Percentiles rank a stretch among this genome's conserved stretches.
phyloP scores from a whole-genome alignment of 352 stramenopile species.

The Pythium aristosporum region DNA sequence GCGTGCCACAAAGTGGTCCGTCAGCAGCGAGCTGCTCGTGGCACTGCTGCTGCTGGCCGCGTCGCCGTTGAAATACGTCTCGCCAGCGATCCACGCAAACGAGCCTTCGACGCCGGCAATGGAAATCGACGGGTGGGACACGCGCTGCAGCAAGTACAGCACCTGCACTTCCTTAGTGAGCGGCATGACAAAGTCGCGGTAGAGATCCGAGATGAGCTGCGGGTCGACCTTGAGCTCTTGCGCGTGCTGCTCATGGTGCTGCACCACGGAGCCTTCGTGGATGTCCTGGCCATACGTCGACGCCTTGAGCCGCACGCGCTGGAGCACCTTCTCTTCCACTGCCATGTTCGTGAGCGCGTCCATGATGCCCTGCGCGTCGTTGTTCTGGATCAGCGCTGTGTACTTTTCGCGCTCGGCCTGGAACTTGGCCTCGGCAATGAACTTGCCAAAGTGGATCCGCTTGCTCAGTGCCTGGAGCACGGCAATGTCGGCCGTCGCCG shows the following conservation, averaged over 20 bases:
- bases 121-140: slow-evolving; percentile 76
- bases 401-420: slow-evolving; percentile 89
- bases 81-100: slow-evolving; percentile 72
- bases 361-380: slow-evolving; percentile 96
- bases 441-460: slow-evolving; percentile 98
- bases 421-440: slow-evolving; percentile 98
- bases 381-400: slow-evolving; percentile 89
- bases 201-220: slow-evolving; percentile 95
- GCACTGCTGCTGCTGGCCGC: neutral
- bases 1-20: slow-evolving; percentile 49
- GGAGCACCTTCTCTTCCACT: slow-evolving; percentile 92
- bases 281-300: slow-evolving; percentile 94
- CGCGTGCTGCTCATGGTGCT: slow-evolving; percentile 20
- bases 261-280: slow-evolving; percentile 43
- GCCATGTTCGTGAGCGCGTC: slow-evolving; percentile 92
- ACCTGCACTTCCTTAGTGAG: slow-evolving; percentile 99
- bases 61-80: slow-evolving; percentile 65
- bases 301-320: slow-evolving; percentile 95
- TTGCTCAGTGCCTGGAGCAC: slow-evolving; percentile 95
- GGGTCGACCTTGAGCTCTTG: slow-evolving; percentile 93
- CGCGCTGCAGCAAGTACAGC: slow-evolving; percentile 81
- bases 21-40: slow-evolving; percentile 23
- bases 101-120: slow-evolving; percentile 67
- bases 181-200: slow-evolving; percentile 98
- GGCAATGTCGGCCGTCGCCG: slow-evolving; percentile 88